phyloP scores from a whole-genome alignment of 2,329 filamentous ascomycete species.

The Stagonosporopsis tanaceti region DNA sequence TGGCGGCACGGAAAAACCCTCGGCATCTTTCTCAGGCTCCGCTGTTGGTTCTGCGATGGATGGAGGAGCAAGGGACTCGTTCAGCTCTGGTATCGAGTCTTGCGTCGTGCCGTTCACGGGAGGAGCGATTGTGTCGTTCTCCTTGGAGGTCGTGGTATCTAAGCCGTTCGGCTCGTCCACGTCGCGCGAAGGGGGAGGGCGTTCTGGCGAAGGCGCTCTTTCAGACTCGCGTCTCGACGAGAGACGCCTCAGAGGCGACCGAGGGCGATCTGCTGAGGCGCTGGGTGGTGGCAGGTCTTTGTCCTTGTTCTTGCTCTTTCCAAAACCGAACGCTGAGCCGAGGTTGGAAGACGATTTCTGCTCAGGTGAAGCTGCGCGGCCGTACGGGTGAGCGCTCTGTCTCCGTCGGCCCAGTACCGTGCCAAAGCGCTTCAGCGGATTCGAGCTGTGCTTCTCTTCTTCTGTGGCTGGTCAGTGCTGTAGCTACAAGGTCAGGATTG shows the following conservation, averaged over 20 bases:
- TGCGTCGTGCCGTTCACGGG: conserved; percentile 43
- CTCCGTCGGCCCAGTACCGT: conserved; percentile 50
- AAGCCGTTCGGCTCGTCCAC: conserved; percentile 43
- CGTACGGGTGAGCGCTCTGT: conserved; percentile 52
- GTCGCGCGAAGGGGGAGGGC: conserved; percentile 35
- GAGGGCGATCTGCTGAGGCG: conserved; percentile 41
- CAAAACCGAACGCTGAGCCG: conserved; percentile 68
- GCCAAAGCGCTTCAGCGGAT: conserved; percentile 52
- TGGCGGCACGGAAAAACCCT: conserved; percentile 78
- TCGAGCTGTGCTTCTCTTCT: conserved; percentile 48
- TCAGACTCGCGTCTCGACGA: conserved; percentile 43
- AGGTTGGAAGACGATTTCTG: conserved; percentile 63
- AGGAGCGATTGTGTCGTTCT: conserved; percentile 27
- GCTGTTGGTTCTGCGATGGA: conserved; percentile 29
- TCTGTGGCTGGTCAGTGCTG: conserved; percentile 31
- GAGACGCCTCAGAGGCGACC: conserved; percentile 42
- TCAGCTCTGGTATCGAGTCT: conserved; percentile 47
- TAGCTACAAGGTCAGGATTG: too few relatives aligned
- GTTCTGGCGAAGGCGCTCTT: conserved; percentile 44
- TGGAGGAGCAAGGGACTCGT: conserved; percentile 47
- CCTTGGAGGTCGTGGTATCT: conserved; percentile 23
- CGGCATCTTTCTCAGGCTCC: conserved; percentile 68
- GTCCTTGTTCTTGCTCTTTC: conserved; percentile 71
- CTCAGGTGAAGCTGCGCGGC: conserved; percentile 53
- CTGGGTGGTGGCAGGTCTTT: conserved; percentile 53